Percentiles rank a stretch among this genome's conserved stretches.
Evolutionary conservation across 2,329 filamentous ascomycete species (phyloP).

Genomic region (Alternaria arborescens): DNA sequence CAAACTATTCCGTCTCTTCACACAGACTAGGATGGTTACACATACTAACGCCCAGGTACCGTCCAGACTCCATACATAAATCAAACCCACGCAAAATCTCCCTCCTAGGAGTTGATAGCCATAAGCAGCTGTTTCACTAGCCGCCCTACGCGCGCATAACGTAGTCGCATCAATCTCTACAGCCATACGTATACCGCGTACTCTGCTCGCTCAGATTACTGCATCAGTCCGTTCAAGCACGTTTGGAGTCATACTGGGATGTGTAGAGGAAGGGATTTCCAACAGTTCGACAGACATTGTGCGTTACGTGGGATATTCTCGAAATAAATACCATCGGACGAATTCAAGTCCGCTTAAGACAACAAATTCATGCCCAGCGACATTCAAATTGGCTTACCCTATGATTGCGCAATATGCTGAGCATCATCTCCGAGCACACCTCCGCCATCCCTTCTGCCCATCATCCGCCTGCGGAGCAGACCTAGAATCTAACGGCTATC

Average conservation of each 20-base stretch:
- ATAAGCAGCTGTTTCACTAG: not conserved
- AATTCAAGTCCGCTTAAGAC: not conserved
- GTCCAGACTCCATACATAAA: not conserved
- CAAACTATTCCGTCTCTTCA: not conserved
- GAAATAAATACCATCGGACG: not conserved
- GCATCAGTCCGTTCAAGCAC: not conserved
- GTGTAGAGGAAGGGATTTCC: not conserved
- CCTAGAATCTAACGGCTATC: not conserved
- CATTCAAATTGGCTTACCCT: not conserved
- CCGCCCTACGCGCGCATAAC: not conserved
- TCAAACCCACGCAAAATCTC: not conserved
- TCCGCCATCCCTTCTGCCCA: not conserved
- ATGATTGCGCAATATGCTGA: not conserved
- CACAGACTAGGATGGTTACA: not conserved
- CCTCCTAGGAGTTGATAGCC: not conserved
- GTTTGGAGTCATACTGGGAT: not conserved
- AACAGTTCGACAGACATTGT: not conserved
- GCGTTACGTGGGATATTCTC: not conserved
- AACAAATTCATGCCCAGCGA: not conserved
- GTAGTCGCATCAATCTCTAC: not conserved
- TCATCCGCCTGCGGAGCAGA: not conserved
- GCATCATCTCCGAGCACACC: constrained; percentile 2
- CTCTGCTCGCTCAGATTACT: not conserved
- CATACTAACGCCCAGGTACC: not conserved
- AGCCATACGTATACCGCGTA: not conserved